Conservation (phyloP, 1,139 yeast genomes). For the Barnettozyma hawaiiensis region DNA sequence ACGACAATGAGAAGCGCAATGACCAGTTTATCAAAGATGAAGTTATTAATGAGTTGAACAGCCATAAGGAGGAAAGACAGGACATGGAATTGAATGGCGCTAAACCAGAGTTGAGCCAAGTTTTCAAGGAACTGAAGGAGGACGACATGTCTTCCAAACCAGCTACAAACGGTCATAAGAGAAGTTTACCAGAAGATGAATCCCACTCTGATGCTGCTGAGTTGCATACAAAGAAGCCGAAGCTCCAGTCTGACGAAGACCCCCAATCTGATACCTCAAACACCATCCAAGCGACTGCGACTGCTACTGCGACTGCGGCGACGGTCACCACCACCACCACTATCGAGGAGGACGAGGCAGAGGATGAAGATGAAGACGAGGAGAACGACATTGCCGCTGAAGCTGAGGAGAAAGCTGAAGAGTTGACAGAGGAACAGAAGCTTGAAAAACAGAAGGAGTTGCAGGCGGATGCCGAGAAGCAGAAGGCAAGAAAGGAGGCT, state of each 20-base stretch:
- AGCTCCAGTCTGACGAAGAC: constrained; percentile 10
- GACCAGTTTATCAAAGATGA: constrained; percentile 22
- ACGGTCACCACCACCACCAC: too few relatives aligned
- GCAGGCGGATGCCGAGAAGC: constrained; percentile 45
- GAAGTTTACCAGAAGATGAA: constrained; percentile 10
- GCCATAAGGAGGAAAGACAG: constrained; percentile 17
- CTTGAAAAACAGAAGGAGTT: constrained; percentile 33
- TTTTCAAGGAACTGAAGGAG: constrained; percentile 15
- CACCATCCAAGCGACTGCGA: too few relatives aligned
- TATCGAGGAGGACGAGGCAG: constrained; percentile 2
- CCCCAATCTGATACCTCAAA: constrained; percentile 3
- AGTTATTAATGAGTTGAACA: constrained; percentile 15
- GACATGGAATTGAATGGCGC: constrained; percentile 10
- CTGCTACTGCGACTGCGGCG: too few relatives aligned
- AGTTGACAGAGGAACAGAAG: constrained; percentile 30
- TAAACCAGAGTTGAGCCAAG: constrained; percentile 16
- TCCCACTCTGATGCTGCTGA: background rate
- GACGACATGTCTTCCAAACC: constrained; percentile 9
- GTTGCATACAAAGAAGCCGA: background rate
- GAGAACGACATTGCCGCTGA: constrained; percentile 15
- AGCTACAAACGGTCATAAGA: constrained; percentile 6
- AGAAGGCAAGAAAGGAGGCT: constrained; percentile 50
- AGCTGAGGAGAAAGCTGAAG: constrained; percentile 22
- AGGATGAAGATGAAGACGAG: constrained; percentile 9
- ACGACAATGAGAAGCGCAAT: constrained; percentile 2